Conservation (phyloP, 164 flowering plant genomes). For the Tetracentron sinense region DNA sequence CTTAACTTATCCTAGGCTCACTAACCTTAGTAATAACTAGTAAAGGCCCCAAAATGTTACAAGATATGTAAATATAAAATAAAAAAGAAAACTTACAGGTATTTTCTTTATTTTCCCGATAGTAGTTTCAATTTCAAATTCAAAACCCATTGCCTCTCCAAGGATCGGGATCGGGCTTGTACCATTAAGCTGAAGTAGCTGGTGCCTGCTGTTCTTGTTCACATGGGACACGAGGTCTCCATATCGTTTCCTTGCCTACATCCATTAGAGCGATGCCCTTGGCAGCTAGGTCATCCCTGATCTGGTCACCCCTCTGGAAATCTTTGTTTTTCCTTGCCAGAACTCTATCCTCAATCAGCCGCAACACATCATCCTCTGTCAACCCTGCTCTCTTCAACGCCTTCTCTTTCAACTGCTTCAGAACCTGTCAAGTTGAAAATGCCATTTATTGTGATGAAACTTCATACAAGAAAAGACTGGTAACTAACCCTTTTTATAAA, state of each 20-base stretch:
- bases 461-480: neutral
- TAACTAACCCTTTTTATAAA: neutral
- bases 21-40: neutral
- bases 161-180: neutral
- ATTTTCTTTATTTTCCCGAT: neutral
- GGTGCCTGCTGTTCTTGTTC: slow-evolving; percentile 19
- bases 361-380: slow-evolving; percentile 50
- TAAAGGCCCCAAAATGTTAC: neutral
- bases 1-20: neutral
- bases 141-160: no score
- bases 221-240: slow-evolving; percentile 79
- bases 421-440: slow-evolving; percentile 42
- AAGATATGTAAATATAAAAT: no score
- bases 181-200: slow-evolving; percentile 7
- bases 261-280: slow-evolving; percentile 88
- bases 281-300: slow-evolving; percentile 49
- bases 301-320: slow-evolving; percentile 52
- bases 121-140: no score
- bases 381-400: slow-evolving; percentile 74
- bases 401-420: slow-evolving; percentile 67
- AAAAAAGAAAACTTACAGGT: no score
- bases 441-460: neutral
- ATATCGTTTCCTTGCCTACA: slow-evolving; percentile 51
- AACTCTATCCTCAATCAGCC: slow-evolving; percentile 58
- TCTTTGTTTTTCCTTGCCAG: slow-evolving; percentile 64